phyloP scores from a whole-genome alignment of 1,284 basidiomycete genomes.

The Vanrija sp. region DNA sequence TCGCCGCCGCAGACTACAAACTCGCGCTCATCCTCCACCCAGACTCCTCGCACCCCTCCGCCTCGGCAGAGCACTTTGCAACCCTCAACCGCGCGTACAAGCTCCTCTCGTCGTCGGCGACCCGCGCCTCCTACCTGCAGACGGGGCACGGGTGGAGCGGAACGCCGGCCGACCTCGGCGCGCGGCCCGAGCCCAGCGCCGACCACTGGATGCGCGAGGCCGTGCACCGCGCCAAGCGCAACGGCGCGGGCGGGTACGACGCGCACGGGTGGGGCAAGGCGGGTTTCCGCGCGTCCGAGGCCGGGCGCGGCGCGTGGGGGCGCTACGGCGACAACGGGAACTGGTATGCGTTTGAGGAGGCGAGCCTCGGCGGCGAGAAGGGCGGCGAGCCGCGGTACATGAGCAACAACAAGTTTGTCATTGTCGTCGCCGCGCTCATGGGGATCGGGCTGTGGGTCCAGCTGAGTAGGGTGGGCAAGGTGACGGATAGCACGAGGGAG shows the following conservation, averaged over 20 bases:
- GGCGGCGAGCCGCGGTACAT: conserved; percentile 17
- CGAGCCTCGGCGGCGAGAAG: conserved; percentile 3
- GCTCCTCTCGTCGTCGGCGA: conserved; percentile 33
- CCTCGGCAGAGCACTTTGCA: conserved; percentile 42
- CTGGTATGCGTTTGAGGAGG: conserved; percentile 10
- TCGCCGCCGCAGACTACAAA: conserved; percentile 36
- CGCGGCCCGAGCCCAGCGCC: neutral
- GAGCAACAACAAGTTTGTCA: conserved; percentile 12
- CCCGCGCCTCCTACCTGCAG: conserved; percentile 33
- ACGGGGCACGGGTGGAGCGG: conserved; percentile 43
- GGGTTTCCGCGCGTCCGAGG: conserved; percentile 27
- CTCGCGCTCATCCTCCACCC: conserved; percentile 48
- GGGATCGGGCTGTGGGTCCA: conserved; percentile 4
- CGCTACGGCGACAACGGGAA: conserved; percentile 30
- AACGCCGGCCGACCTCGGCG: neutral
- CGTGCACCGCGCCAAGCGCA: conserved; percentile 23
- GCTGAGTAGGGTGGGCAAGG: conserved; percentile 17
- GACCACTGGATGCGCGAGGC: conserved; percentile 32
- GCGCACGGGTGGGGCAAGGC: conserved; percentile 6
- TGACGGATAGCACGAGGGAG: conserved; percentile 24
- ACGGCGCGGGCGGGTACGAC: conserved; percentile 31
- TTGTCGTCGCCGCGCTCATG: conserved; percentile 6
- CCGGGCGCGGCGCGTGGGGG: conserved; percentile 29
- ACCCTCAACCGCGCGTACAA: conserved; percentile 44
- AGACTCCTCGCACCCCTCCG: conserved; percentile 45